These are phyloP conservation scores for Zopfochytrium polystomum DNA, from an alignment of 371 early-diverging fungal species.

Conservation along the genomic window DNA sequence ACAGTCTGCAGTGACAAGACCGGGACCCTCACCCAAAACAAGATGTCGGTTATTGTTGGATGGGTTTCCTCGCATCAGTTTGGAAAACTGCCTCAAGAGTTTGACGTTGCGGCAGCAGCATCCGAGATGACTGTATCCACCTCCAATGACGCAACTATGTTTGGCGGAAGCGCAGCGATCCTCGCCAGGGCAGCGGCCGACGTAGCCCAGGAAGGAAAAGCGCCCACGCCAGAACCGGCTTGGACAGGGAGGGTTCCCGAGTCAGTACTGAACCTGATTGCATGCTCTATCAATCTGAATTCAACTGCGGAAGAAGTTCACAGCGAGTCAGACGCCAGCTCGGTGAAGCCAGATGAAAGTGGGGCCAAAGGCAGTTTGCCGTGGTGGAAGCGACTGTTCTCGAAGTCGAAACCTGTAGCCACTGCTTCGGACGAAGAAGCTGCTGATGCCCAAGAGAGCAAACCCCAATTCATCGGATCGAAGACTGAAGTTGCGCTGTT, in stretches of 20 bases:
- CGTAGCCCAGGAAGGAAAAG: too few species aligned
- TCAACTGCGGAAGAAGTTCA: constrained; percentile 84
- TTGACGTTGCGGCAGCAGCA: too few species aligned
- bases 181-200: background rate
- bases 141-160: background rate
- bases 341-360: background rate
- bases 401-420: background rate
- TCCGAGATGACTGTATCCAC: background rate
- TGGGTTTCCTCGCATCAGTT: constrained; percentile 27
- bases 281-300: constrained; percentile 60
- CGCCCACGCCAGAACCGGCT: background rate
- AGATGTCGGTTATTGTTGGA: constrained; percentile 69
- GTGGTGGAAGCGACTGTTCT: background rate
- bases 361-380: background rate
- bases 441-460: background rate
- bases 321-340: background rate
- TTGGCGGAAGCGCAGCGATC: background rate
- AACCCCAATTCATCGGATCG: constrained; percentile 72
- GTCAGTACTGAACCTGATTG: constrained; percentile 23
- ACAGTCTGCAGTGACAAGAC: constrained; percentile 95
- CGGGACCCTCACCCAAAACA: constrained; percentile 89
- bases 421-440: background rate
- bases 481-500: too few species aligned
- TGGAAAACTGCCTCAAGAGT: too few species aligned
- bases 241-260: background rate